Conservation (phyloP, 192 early-diverging fungal species). For the Backusella liffmaniae region DNA sequence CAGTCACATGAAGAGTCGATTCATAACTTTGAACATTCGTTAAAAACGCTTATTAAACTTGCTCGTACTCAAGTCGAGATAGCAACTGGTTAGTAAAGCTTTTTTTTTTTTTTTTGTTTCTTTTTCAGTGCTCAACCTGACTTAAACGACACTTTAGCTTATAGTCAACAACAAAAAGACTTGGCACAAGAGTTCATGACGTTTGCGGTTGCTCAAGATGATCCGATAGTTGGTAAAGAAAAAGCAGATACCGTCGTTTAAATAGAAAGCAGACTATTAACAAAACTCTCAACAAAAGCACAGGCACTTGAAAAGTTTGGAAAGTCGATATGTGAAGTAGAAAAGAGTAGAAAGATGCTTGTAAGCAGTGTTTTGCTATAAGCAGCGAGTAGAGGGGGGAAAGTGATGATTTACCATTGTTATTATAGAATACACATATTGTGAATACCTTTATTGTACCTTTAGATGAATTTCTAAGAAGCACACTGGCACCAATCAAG, state of each 20-base stretch:
- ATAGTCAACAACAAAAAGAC: constrained; percentile 49
- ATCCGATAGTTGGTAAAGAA: constrained; percentile 43
- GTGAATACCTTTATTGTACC: constrained; percentile 69
- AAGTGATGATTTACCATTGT: not conserved
- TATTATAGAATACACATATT: constrained; percentile 59
- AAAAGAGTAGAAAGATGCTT: constrained; percentile 51
- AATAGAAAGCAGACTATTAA: not conserved
- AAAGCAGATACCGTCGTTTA: not conserved
- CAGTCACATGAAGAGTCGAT: constrained; percentile 52
- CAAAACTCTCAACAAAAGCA: constrained; percentile 25
- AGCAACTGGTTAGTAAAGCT: constrained; percentile 42
- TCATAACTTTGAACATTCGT: constrained; percentile 47
- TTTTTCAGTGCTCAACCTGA: not conserved
- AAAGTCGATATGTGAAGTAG: constrained; percentile 54
- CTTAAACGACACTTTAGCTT: constrained; percentile 33
- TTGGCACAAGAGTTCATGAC: constrained; percentile 52
- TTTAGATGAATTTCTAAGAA: constrained; percentile 60
- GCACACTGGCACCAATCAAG: constrained; percentile 52
- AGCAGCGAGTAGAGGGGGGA: not conserved
- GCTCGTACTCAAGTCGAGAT: constrained; percentile 51
- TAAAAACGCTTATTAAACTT: constrained; percentile 53
- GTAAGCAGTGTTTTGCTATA: constrained; percentile 27
- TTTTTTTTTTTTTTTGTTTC: not conserved
- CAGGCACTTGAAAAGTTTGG: constrained; percentile 53
- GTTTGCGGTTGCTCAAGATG: constrained; percentile 51